A percentile compares a stretch with the other conserved stretches of the same genome.
Evolutionary conservation across 2,329 filamentous ascomycete genomes (phyloP).

Genomic region (Exophiala lecanii-corni): DNA sequence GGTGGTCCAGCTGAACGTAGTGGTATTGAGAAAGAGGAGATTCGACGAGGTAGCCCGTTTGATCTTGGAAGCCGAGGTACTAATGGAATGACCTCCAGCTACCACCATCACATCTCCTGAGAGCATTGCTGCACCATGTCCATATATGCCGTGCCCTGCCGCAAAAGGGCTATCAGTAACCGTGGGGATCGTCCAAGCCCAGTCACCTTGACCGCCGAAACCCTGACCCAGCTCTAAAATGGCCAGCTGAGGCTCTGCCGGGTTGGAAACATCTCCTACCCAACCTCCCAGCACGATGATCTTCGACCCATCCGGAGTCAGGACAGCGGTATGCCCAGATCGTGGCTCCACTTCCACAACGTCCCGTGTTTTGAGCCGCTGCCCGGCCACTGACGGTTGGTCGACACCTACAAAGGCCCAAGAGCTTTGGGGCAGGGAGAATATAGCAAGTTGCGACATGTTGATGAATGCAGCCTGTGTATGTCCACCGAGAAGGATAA

Average conservation of each 20-base stretch:
- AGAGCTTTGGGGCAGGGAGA: conserved; percentile 76
- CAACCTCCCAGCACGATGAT: conserved; percentile 83
- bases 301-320: conserved; percentile 72
- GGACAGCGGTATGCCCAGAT: conserved; percentile 81
- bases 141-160: conserved; percentile 51
- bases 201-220: conserved; percentile 53
- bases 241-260: conserved; percentile 76
- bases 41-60: conserved; percentile 36
- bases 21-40: conserved; percentile 56
- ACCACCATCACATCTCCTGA: conserved; percentile 60
- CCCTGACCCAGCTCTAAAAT: conserved; percentile 70
- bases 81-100: conserved; percentile 53
- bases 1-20: conserved; percentile 54
- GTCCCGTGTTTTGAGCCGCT: conserved; percentile 45
- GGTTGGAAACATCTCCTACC: conserved; percentile 73
- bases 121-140: conserved; percentile 59
- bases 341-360: conserved; percentile 63
- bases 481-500: conserved; percentile 80
- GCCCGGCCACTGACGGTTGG: conserved; percentile 40
- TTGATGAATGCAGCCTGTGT: conserved; percentile 82
- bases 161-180: conserved; percentile 37
- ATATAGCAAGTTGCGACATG: conserved; percentile 85
- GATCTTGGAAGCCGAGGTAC: conserved; percentile 33
- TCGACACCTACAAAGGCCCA: conserved; percentile 78
- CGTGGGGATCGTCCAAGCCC: conserved; percentile 42